A percentile compares a stretch with the other conserved stretches of the same genome.
Conservation (phyloP, 1,284 basidiomycete species). For the Volvariella surrecta region DNA sequence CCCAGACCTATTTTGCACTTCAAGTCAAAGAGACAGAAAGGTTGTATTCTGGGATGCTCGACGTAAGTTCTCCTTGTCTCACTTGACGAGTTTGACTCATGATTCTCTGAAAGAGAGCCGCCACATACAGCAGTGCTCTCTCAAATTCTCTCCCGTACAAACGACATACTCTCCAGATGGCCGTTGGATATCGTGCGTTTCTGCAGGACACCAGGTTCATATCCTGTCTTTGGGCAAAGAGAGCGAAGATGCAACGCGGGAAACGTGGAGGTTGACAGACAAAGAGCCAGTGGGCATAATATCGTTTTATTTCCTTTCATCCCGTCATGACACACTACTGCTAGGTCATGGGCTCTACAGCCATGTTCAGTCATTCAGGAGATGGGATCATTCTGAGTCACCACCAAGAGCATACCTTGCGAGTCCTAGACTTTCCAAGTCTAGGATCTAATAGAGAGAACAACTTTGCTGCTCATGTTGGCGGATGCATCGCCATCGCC, state of each 20-base stretch:
- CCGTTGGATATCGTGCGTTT: slow-evolving; percentile 52
- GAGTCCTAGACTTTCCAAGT: slow-evolving; percentile 59
- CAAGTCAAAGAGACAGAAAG: slow-evolving; percentile 61
- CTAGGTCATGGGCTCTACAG: slow-evolving; percentile 44
- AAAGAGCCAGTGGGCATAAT: slow-evolving; percentile 30
- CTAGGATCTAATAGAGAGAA: slow-evolving; percentile 41
- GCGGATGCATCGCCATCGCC: slow-evolving; percentile 65
- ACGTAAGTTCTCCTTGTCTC: slow-evolving; percentile 36
- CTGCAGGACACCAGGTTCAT: slow-evolving; percentile 45
- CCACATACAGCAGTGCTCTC: slow-evolving; percentile 44
- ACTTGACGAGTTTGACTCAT: neutral
- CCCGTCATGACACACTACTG: neutral
- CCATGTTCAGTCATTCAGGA: slow-evolving; percentile 63
- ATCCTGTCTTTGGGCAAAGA: slow-evolving; percentile 48
- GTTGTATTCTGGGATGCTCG: slow-evolving; percentile 80
- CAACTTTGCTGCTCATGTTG: slow-evolving; percentile 57
- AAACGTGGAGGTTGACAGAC: slow-evolving; percentile 47
- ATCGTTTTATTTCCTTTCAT: neutral
- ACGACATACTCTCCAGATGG: slow-evolving; percentile 68
- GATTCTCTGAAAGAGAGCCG: slow-evolving; percentile 48
- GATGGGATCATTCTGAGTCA: slow-evolving; percentile 60
- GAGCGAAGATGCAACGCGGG: slow-evolving; percentile 42
- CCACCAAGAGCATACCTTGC: slow-evolving; percentile 51
- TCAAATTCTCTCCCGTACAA: slow-evolving; percentile 51
- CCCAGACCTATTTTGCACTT: slow-evolving; percentile 71